A percentile compares a stretch with the other conserved stretches of the same genome.
Conservation (phyloP, 108 stramenopile genomes). For the Cyclostephanos tholiformis region DNA sequence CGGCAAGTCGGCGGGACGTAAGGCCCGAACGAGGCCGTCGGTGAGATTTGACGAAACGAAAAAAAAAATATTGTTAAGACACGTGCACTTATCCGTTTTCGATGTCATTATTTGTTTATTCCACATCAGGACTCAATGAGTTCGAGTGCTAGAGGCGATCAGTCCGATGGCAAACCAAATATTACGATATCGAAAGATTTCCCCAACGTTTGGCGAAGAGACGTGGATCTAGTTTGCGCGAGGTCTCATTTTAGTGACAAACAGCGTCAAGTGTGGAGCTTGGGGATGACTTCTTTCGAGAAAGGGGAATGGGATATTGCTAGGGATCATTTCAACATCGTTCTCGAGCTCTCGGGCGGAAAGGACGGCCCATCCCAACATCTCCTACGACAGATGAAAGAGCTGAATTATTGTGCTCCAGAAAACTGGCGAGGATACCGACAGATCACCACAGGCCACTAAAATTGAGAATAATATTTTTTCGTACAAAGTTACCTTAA, state of each 20-base stretch:
- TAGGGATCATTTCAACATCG: constrained; percentile 29
- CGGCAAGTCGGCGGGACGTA: background rate
- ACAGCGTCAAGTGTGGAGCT: constrained; percentile 26
- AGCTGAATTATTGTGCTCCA: constrained; percentile 31
- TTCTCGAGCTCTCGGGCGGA: constrained; percentile 41
- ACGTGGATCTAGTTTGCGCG: constrained; percentile 43
- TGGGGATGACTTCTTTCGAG: constrained; percentile 44
- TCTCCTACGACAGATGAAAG: constrained; percentile 39
- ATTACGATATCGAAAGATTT: constrained; percentile 37
- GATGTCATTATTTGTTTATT: background rate
- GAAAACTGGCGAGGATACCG: constrained; percentile 44
- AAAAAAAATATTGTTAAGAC: background rate
- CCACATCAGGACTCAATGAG: background rate
- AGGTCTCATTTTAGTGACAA: constrained; percentile 39
- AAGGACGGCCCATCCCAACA: constrained; percentile 50
- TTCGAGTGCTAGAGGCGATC: constrained; percentile 16
- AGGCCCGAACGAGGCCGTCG: background rate
- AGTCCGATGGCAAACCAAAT: constrained; percentile 44
- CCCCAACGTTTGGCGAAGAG: constrained; percentile 46
- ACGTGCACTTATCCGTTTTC: background rate
- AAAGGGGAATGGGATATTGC: constrained; percentile 45
- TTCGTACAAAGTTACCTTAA: background rate
- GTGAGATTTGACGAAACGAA: constrained; percentile 3
- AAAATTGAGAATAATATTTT: background rate
- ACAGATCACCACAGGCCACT: background rate